Conservation (phyloP, 2,329 filamentous ascomycete genomes). For the Clonostachys rosea region DNA sequence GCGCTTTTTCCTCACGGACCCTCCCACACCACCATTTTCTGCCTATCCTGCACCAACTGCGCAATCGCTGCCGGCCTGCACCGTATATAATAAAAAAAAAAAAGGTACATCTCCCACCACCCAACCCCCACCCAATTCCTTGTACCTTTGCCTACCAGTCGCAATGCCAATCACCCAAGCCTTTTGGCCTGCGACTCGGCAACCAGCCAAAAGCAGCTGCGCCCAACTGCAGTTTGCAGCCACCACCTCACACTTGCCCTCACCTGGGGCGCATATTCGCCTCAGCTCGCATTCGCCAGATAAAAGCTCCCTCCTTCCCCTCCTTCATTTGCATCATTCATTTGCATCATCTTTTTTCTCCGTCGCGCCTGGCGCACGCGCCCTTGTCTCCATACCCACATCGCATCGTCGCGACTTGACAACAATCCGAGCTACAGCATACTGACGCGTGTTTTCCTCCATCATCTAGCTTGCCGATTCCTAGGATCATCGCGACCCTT, state of each 20-base stretch:
- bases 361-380: background rate
- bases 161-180: background rate
- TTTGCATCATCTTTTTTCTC: background rate
- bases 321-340: background rate
- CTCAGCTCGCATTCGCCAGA: no score
- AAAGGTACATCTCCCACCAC: constrained; percentile 10
- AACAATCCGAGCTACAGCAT: background rate
- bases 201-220: background rate
- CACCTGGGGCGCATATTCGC: no score
- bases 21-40: constrained; percentile 15
- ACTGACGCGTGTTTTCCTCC: no score
- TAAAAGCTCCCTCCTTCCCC: background rate
- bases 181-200: background rate
- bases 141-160: background rate
- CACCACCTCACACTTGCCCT: background rate
- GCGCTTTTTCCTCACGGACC: constrained; percentile 37
- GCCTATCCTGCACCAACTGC: background rate
- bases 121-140: background rate
- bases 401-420: background rate
- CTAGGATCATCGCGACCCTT: no score
- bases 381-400: background rate
- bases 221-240: background rate
- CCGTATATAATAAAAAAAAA: constrained; percentile 9
- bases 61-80: constrained; percentile 4
- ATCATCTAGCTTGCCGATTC: no score